Percentiles rank a stretch among this genome's conserved stretches.
These are phyloP conservation scores for Trichophaea hybrida DNA, from an alignment of 2,329 filamentous ascomycete genomes.

Conservation along the genomic window DNA sequence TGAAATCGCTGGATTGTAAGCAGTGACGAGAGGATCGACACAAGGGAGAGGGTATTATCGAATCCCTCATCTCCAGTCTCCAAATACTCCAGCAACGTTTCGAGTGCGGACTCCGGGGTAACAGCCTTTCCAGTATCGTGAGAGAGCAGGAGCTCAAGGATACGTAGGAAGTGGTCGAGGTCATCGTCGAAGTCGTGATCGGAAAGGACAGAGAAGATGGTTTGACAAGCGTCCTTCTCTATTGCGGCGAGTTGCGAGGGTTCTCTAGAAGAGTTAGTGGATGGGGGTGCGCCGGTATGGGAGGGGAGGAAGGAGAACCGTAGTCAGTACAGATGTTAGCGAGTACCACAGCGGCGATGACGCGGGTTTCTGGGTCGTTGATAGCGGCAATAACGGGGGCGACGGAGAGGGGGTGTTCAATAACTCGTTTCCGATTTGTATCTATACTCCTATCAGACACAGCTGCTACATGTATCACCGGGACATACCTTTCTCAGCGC, in stretches of 20 bases:
- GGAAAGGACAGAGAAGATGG: slow-evolving; percentile 10
- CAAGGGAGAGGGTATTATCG: slow-evolving; percentile 17
- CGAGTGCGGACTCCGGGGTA: slow-evolving; percentile 8
- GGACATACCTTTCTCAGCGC: slow-evolving; percentile 24
- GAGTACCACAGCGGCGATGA: slow-evolving; percentile 15
- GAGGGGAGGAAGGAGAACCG: slow-evolving; percentile 9
- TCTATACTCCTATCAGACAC: slow-evolving; percentile 6
- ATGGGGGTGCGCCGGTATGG: background rate
- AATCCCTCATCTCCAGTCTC: slow-evolving; percentile 7
- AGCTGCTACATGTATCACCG: background rate
- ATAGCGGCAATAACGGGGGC: slow-evolving; percentile 13
- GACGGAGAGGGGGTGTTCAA: slow-evolving; percentile 14
- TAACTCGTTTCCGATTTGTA: slow-evolving; percentile 17
- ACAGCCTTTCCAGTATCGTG: slow-evolving; percentile 21
- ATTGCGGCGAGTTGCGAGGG: slow-evolving; percentile 21
- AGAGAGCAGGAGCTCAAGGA: slow-evolving; percentile 16
- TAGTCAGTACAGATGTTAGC: slow-evolving; percentile 20
- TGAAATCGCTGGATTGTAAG: slow-evolving; percentile 12
- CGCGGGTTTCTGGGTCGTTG: slow-evolving; percentile 2
- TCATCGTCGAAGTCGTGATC: slow-evolving; percentile 6
- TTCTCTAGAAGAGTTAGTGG: slow-evolving; percentile 20
- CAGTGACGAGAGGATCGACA: slow-evolving; percentile 11
- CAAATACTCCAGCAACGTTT: slow-evolving; percentile 9
- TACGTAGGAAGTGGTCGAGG: slow-evolving; percentile 15
- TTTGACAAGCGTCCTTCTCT: slow-evolving; percentile 12